These are phyloP conservation scores for Castanea sativa DNA, from an alignment of 306 rosid species.

Conservation along the genomic window DNA sequence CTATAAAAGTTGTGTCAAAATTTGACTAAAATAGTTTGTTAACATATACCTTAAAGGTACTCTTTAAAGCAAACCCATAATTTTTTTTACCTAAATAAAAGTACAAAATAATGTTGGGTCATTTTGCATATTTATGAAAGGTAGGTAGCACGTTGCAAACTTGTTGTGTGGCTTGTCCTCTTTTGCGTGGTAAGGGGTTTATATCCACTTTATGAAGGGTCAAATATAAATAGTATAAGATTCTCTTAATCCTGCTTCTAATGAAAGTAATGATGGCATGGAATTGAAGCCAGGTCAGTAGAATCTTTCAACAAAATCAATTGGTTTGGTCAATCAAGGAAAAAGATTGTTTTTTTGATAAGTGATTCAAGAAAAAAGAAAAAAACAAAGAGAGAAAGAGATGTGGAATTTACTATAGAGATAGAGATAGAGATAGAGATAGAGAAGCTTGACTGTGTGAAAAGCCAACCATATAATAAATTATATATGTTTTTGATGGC, in stretches of 20 bases:
- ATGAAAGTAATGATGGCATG: conserved; percentile 54
- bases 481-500: conserved; percentile 20
- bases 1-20: too few relatives aligned
- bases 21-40: too few relatives aligned
- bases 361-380: conserved; percentile 7
- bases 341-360: conserved; percentile 1
- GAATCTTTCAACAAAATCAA: conserved; percentile 22
- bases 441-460: conserved; percentile 45
- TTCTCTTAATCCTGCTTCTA: conserved; percentile 44
- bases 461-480: conserved; percentile 30
- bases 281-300: conserved; percentile 33
- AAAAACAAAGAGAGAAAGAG: neutral
- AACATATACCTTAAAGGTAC: too few relatives aligned
- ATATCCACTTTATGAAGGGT: conserved; percentile 43
- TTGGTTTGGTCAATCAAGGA: conserved; percentile 19
- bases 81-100: too few relatives aligned
- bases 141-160: neutral
- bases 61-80: too few relatives aligned
- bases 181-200: conserved; percentile 15
- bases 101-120: neutral
- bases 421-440: conserved; percentile 13
- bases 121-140: neutral
- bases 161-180: neutral
- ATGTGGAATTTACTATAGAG: conserved; percentile 26
- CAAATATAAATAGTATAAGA: conserved; percentile 59